These are phyloP conservation scores for Wallacemonas rigidus DNA, from an alignment of 208 protist species.

Conservation along the genomic window DNA sequence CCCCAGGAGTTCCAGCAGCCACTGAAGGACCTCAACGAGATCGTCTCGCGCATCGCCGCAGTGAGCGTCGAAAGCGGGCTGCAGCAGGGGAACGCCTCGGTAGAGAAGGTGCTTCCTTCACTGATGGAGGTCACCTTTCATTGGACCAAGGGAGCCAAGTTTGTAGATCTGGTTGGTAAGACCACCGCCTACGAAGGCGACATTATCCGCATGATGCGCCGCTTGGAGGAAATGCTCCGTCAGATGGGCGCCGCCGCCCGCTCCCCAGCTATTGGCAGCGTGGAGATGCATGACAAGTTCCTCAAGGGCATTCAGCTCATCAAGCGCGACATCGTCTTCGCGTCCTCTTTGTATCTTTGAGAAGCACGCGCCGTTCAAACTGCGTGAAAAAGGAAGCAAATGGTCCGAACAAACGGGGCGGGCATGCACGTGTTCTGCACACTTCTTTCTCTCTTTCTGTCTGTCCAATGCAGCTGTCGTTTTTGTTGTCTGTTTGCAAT, in stretches of 20 bases:
- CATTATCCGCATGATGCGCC: slow-evolving; percentile 98
- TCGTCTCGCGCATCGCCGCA: slow-evolving; percentile 91
- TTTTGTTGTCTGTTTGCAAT: too few relatives aligned
- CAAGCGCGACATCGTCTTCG: slow-evolving; percentile 99
- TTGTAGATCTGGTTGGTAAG: slow-evolving; percentile 96
- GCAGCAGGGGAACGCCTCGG: slow-evolving; percentile 90
- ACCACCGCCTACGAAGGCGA: slow-evolving; percentile 98
- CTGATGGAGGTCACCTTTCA: slow-evolving; percentile 97
- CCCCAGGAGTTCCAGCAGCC: slow-evolving; percentile 88
- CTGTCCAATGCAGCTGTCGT: too few relatives aligned
- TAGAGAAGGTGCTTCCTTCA: slow-evolving; percentile 94
- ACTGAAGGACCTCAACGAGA: slow-evolving; percentile 89
- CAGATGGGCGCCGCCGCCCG: slow-evolving; percentile 98
- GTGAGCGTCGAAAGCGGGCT: slow-evolving; percentile 94
- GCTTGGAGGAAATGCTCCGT: slow-evolving; percentile 98
- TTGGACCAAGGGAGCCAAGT: slow-evolving; percentile 98
- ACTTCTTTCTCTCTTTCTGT: too few relatives aligned
- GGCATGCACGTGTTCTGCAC: too few relatives aligned
- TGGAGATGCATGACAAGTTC: slow-evolving; percentile 98
- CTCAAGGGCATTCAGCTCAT: slow-evolving; percentile 95
- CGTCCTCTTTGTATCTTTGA: slow-evolving; percentile 98
- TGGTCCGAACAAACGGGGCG: neutral
- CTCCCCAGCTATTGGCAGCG: slow-evolving; percentile 97
- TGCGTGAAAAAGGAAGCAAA: slow-evolving; percentile 4
- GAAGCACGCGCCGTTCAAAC: neutral